Evolutionary conservation across 1,139 yeast genomes (phyloP).

Genomic region (Entelexis paramagnoliae): DNA sequence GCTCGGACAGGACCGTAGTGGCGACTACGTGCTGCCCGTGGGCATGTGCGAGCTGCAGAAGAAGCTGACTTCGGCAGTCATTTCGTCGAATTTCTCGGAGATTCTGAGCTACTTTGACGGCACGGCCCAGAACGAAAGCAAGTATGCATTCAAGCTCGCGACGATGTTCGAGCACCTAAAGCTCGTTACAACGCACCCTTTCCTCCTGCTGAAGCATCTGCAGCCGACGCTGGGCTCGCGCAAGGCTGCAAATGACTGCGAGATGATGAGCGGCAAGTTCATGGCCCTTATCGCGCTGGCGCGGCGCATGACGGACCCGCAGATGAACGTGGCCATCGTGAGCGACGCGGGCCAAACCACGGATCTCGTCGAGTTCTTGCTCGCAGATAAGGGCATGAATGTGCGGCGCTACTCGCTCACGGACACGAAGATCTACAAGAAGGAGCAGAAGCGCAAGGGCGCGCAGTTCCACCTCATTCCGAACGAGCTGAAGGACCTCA

Average conservation of each 20-base stretch:
- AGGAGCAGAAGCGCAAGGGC: slow-evolving; percentile 23
- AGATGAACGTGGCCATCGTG: slow-evolving; percentile 42
- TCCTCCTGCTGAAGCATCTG: slow-evolving; percentile 70
- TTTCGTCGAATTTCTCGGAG: slow-evolving; percentile 82
- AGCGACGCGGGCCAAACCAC: slow-evolving; percentile 52
- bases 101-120: slow-evolving; percentile 79
- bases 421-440: slow-evolving; percentile 20
- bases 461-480: slow-evolving; percentile 31
- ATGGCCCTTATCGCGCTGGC: slow-evolving; percentile 48
- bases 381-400: slow-evolving; percentile 58
- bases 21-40: slow-evolving; percentile 68
- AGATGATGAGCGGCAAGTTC: slow-evolving; percentile 82
- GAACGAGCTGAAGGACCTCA: slow-evolving; percentile 25
- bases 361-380: slow-evolving; percentile 68
- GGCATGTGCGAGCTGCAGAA: slow-evolving; percentile 84
- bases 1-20: slow-evolving; percentile 3
- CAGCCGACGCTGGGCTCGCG: slow-evolving; percentile 70
- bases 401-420: slow-evolving; percentile 58
- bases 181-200: slow-evolving; percentile 81
- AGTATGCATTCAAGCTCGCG: slow-evolving; percentile 35
- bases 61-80: slow-evolving; percentile 85
- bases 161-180: slow-evolving; percentile 67
- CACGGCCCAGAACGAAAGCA: slow-evolving; percentile 33
- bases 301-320: slow-evolving; percentile 34
- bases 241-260: slow-evolving; percentile 65